Percentiles rank a stretch among this genome's conserved stretches.
Conservation (phyloP, 202 grass and related monocot genomes). For the Cymbopogon flexuosus region DNA sequence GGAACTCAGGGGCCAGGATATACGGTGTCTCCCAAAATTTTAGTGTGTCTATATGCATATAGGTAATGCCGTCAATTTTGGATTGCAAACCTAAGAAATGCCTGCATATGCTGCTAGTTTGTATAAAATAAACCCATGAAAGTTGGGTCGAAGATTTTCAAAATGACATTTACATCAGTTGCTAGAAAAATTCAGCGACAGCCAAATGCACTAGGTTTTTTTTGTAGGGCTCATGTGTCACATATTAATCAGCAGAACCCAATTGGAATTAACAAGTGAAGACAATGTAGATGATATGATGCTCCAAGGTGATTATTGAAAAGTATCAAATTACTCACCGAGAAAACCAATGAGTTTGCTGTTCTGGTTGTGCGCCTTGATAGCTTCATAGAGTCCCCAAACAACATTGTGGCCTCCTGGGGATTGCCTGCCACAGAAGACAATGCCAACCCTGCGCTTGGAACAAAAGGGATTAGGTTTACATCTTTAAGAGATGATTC, state of each 20-base stretch:
- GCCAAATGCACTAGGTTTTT: background rate
- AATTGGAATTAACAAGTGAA: background rate
- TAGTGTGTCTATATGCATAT: background rate
- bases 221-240: background rate
- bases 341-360: slow-evolving; percentile 92
- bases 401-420: slow-evolving; percentile 97
- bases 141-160: background rate
- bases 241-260: background rate
- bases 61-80: background rate
- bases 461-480: slow-evolving; percentile 23
- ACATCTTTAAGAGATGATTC: slow-evolving; percentile 4
- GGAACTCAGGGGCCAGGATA: background rate
- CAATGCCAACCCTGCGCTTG: slow-evolving; percentile 70
- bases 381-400: slow-evolving; percentile 89
- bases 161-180: background rate
- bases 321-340: slow-evolving; percentile 41
- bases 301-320: background rate
- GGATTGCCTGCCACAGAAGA: slow-evolving; percentile 94
- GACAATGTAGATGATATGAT: background rate
- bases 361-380: slow-evolving; percentile 82
- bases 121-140: background rate
- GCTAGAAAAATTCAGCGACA: background rate
- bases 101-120: slow-evolving; percentile 1
- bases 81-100: background rate
- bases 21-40: background rate